Conservation (phyloP, 108 stramenopile genomes). For the Nannochloropsis oceanica region DNA sequence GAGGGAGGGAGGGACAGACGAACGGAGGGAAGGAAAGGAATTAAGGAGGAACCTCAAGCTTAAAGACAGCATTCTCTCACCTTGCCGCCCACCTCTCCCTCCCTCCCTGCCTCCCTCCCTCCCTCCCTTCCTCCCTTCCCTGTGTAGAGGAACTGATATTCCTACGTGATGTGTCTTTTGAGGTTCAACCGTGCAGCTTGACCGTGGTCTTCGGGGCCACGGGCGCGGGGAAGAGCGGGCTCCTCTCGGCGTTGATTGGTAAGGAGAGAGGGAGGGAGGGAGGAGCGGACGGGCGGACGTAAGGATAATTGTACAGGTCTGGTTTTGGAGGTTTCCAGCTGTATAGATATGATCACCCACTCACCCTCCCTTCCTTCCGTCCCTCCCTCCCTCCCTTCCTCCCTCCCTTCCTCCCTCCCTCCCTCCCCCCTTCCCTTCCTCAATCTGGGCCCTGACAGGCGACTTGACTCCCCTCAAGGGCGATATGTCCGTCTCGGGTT, state of each 20-base stretch:
- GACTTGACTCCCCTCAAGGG: constrained; percentile 53
- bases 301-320: not conserved
- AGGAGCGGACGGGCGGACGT: constrained; percentile 38
- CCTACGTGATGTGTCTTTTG: not conserved
- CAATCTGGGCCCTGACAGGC: too few relatives aligned
- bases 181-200: constrained; percentile 1
- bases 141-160: not conserved
- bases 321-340: not conserved
- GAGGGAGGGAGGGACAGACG: not conserved
- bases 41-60: not conserved
- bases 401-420: constrained; percentile 57
- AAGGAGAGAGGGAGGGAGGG: constrained; percentile 24
- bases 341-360: too few relatives aligned
- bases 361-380: not conserved
- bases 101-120: not conserved
- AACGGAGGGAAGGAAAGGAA: not conserved
- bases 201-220: not conserved
- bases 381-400: constrained; percentile 28
- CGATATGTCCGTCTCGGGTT: constrained; percentile 46
- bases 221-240: not conserved
- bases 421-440: too few relatives aligned
- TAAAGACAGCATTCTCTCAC: not conserved
- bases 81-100: not conserved
- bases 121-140: not conserved
- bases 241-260: not conserved